A percentile compares a stretch with the other conserved stretches of the same genome.
Conservation (phyloP, 2,329 filamentous ascomycete genomes). For the Acarospora socialis region DNA sequence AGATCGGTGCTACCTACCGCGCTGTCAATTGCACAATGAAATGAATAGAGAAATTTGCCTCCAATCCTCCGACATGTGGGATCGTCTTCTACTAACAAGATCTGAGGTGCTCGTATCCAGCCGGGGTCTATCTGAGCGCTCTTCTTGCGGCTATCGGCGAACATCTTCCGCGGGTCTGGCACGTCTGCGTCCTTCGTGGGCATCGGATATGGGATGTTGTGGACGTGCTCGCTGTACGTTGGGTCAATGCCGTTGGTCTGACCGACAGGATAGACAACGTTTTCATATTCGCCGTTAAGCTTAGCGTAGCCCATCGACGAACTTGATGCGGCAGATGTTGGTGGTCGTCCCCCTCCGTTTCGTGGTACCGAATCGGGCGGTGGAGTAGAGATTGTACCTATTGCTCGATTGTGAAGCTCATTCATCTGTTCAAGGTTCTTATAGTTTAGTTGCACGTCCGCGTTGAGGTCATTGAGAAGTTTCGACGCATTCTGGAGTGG, state of each 20-base stretch:
- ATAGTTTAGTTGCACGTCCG: slow-evolving; percentile 49
- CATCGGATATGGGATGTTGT: slow-evolving; percentile 80
- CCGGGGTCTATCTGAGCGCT: slow-evolving; percentile 47
- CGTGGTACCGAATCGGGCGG: slow-evolving; percentile 37
- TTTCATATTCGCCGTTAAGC: slow-evolving; percentile 43
- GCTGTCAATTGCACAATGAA: slow-evolving; percentile 48
- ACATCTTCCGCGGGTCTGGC: slow-evolving; percentile 31
- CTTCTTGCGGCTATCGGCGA: slow-evolving; percentile 44
- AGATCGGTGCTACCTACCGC: slow-evolving; percentile 35
- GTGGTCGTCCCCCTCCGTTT: slow-evolving; percentile 29
- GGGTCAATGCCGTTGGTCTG: slow-evolving; percentile 87
- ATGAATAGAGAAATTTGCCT: slow-evolving; percentile 51
- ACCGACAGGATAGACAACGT: slow-evolving; percentile 79
- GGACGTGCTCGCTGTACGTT: slow-evolving; percentile 84
- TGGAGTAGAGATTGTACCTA: slow-evolving; percentile 41
- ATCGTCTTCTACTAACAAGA: slow-evolving; percentile 79
- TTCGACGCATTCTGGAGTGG: slow-evolving; percentile 55
- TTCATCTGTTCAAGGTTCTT: slow-evolving; percentile 52
- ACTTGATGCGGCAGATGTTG: slow-evolving; percentile 32
- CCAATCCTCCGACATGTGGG: slow-evolving; percentile 52
- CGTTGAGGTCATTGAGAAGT: slow-evolving; percentile 49
- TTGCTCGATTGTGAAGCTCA: slow-evolving; percentile 41
- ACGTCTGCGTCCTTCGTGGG: slow-evolving; percentile 48
- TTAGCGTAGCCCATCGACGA: slow-evolving; percentile 36
- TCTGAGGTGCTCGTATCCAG: slow-evolving; percentile 56